These are phyloP conservation scores for Vachellia pachyceras DNA, from an alignment of 306 rosid genomes.

Conservation along the genomic window DNA sequence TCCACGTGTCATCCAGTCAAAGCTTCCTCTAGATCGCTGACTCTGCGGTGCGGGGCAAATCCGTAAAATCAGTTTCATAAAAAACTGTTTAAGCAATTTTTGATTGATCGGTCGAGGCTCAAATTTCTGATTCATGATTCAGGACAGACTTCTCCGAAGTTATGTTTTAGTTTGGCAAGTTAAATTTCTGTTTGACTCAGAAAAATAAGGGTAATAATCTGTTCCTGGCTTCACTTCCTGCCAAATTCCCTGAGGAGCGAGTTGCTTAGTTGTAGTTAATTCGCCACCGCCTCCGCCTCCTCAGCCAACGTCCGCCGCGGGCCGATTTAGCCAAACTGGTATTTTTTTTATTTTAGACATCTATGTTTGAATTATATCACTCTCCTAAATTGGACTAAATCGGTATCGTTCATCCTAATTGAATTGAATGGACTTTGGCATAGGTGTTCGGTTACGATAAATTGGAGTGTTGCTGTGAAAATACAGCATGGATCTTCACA, in stretches of 20 bases:
- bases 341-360: too few species aligned
- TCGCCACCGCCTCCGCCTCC: neutral
- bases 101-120: neutral
- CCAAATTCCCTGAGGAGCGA: neutral
- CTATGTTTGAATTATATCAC: too few species aligned
- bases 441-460: too few species aligned
- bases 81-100: neutral
- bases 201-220: neutral
- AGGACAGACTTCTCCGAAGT: neutral
- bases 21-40: neutral
- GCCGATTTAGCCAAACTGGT: neutral
- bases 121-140: neutral
- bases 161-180: neutral
- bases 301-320: neutral
- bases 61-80: neutral
- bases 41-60: constrained; percentile 1
- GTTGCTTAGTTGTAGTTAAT: neutral
- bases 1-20: constrained; percentile 38
- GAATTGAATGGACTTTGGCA: too few species aligned
- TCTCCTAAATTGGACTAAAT: too few species aligned
- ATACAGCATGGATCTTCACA: too few species aligned
- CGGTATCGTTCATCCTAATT: too few species aligned
- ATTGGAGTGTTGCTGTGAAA: too few species aligned
- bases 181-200: neutral
- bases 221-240: neutral